phyloP scores from a whole-genome alignment of 1,139 yeast genomes.

The Entelexis sorbosivorans region DNA sequence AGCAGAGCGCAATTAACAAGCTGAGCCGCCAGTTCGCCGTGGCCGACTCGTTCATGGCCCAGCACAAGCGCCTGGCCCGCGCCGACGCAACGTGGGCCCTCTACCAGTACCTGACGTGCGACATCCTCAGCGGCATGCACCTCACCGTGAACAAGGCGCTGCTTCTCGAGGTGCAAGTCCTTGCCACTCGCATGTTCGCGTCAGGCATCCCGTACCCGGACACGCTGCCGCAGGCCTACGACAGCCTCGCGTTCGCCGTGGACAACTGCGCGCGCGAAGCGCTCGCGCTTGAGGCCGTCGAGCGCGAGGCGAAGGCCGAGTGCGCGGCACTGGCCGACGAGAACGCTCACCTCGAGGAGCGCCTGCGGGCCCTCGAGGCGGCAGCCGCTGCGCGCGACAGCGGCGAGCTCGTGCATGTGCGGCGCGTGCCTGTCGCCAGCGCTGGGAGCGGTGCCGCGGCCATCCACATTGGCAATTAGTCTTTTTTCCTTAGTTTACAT shows the following conservation, averaged over 20 bases:
- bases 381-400: background rate
- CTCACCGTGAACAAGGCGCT: background rate
- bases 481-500: no score
- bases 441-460: background rate
- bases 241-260: background rate
- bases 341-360: slow-evolving; percentile 1
- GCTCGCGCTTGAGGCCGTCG: background rate
- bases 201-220: background rate
- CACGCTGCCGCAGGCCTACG: background rate
- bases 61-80: background rate
- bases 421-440: background rate
- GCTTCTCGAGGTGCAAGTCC: background rate
- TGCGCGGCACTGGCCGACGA: background rate
- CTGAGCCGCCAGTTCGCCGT: background rate
- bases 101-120: background rate
- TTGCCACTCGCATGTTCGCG: background rate
- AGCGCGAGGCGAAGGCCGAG: background rate
- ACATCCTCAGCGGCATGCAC: background rate
- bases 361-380: background rate
- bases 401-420: background rate
- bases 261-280: background rate
- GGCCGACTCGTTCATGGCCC: background rate
- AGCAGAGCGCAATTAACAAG: background rate
- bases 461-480: background rate
- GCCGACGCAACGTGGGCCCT: background rate